Percentiles rank a stretch among this genome's conserved stretches.
phyloP scores from a whole-genome alignment of 768 basidiomycete genomes.

The Suillus plorans region DNA sequence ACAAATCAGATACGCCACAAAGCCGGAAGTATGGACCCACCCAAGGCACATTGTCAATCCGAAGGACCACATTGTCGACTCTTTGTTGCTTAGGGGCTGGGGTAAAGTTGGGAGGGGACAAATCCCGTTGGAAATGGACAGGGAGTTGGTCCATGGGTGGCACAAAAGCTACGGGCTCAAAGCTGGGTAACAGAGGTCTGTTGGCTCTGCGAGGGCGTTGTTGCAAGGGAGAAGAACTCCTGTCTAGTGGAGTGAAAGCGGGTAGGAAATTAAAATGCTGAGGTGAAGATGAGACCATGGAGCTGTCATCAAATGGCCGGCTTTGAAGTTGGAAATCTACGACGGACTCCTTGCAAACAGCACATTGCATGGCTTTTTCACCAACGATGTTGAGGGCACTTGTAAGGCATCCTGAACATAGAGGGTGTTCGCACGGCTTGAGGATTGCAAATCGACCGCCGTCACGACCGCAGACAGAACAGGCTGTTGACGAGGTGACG shows the following conservation, averaged over 20 bases:
- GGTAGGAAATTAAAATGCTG: constrained; percentile 13
- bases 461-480: constrained; percentile 62
- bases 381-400: constrained; percentile 88
- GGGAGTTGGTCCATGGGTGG: constrained; percentile 34
- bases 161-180: constrained; percentile 24
- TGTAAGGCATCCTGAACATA: constrained; percentile 81
- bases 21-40: constrained; percentile 40
- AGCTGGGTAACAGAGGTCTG: constrained; percentile 28
- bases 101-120: constrained; percentile 13
- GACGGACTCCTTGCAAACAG: constrained; percentile 72
- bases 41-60: constrained; percentile 91
- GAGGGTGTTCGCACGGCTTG: constrained; percentile 70
- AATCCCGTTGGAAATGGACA: constrained; percentile 21
- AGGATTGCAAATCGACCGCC: constrained; percentile 59
- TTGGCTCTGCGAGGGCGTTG: constrained; percentile 25
- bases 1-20: constrained; percentile 12
- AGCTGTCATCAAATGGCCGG: constrained; percentile 23
- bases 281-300: constrained; percentile 9
- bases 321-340: constrained; percentile 61
- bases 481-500: constrained; percentile 32
- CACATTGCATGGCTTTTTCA: constrained; percentile 85
- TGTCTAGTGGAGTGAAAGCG: constrained; percentile 14
- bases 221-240: constrained; percentile 21
- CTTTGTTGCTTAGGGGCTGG: constrained; percentile 14
- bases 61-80: constrained; percentile 57